Base-by-base conservation (phyloP, 345 rosid genomes). In the Camelina laxa region DNA sequence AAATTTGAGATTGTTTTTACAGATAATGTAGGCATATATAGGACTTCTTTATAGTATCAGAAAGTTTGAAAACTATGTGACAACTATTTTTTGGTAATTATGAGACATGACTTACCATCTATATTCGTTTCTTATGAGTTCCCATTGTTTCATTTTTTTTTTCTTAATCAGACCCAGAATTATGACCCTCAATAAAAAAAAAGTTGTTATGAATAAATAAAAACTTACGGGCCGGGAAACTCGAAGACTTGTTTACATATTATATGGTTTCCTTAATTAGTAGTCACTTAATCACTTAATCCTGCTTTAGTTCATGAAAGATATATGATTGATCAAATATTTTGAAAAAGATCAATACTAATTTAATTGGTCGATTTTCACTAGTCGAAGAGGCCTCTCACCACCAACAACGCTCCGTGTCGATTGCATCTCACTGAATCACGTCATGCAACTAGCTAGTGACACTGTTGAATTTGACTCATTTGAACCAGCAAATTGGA, bases 51-150 rank as follows among this genome's bases (percentile, higher is more conserved):
- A 1, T 47, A 33, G 36, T 33, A 9, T 72, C 56, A 53, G 14
- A 54, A 54, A 19, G 70, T 10, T 54, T 73, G 70, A 73, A 53
- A 64, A 64, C 56, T 42, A 64, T 73, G n/a, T 39, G 16, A 15
- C 49, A 63, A n/a, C 61, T 51, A 15, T 17, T 19, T 19, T 67
- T 15, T 22, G 24, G 39, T 47, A 19, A 70, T 7, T 6, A 14
- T 53, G 55, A 73, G 22, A 30, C 30, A 39, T 36, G 63, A 63
- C 63, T 60, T 53, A 53, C 56, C 76, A 63, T 63, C 70, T 30
- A 44, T 53, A 44, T 49, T 70, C 10, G 14, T 5, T 4, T 3
- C 4, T 47, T 51, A 55, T 49, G 39, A 27, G 38, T 20, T 60
- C 74, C 45, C 57, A 60, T 38, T 49, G 60, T 49, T 60, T 60